A percentile compares a stretch with the other conserved stretches of the same genome.
phyloP scores from a whole-genome alignment of 2,329 filamentous ascomycete genomes.

The Curvularia verruculosa region DNA sequence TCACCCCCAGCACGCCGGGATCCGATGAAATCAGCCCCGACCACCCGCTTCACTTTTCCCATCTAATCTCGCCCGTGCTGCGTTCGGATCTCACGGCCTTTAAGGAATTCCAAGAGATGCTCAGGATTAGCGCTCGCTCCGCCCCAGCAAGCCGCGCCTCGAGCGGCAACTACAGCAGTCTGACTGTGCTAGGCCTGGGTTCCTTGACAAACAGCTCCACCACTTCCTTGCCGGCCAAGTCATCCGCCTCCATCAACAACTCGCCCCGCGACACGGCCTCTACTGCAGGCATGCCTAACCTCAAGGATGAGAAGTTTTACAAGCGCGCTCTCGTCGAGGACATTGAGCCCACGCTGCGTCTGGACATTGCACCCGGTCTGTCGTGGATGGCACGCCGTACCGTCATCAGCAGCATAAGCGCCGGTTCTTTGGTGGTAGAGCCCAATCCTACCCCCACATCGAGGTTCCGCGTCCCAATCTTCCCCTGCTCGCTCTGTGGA shows the following conservation, averaged over 20 bases:
- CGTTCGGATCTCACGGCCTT: constrained; percentile 81
- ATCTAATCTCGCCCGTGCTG: constrained; percentile 82
- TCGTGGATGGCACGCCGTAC: constrained; percentile 91
- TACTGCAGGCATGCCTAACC: constrained; percentile 57
- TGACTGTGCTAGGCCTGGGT: constrained; percentile 64
- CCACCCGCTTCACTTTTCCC: constrained; percentile 74
- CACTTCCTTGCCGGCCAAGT: constrained; percentile 60
- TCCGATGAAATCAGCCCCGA: constrained; percentile 63
- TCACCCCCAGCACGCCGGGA: constrained; percentile 57
- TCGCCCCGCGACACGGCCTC: constrained; percentile 44
- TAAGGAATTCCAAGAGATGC: constrained; percentile 81
- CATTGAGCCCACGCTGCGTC: constrained; percentile 88
- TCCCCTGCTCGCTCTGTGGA: constrained; percentile 86
- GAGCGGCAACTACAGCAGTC: constrained; percentile 71
- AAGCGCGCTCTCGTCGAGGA: constrained; percentile 89
- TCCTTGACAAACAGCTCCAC: constrained; percentile 59
- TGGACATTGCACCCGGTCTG: constrained; percentile 87
- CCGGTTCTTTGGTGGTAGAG: constrained; percentile 87
- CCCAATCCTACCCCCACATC: constrained; percentile 61
- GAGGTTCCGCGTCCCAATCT: constrained; percentile 62
- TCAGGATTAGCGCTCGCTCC: constrained; percentile 66
- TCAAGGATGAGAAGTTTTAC: constrained; percentile 94
- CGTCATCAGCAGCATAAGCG: constrained; percentile 80
- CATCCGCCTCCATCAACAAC: constrained; percentile 38
- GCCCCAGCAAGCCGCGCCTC: constrained; percentile 70